Evolutionary conservation across 2,329 filamentous ascomycete genomes (phyloP), one percentile per base, ranked within the genome.

Genomic region (Alternaria brassicicola): DNA sequence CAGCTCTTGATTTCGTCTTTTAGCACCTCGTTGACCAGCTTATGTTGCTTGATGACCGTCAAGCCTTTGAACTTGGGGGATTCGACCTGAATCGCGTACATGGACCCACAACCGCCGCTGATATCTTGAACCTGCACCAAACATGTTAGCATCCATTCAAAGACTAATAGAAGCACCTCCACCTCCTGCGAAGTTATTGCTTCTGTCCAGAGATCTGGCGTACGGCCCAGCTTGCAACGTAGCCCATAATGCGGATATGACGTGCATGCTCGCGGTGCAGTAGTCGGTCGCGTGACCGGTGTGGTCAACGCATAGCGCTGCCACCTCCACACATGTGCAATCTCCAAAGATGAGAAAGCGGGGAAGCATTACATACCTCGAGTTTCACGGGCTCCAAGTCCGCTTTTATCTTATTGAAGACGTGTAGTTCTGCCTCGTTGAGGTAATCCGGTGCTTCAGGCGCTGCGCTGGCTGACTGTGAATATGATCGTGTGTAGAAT

Each of bases 51-150:
- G 60, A 96, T 85, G 75, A 93, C 87, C 48, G 82, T 84, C 67
- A 87, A 76, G 45, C 91, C 92, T 52, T 83, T 83, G 78, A 96
- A 96, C 69, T 82, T 84, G 45, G 87, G 83, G 7, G 89, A 91
- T 46, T 87, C 84, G 64, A 95, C 88, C 69, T 93, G 89, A 65
- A 96, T 89, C 55, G 88, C 89, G 79, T 95, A 95, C 92, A 95
- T 95, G 72, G 88, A 91, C 9, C 91, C 91, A 78, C 91, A 96
- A 28, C 91, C 91, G 57, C 92, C 91, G 23, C 89, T 92, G 50
- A 95, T 86, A 78, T 96, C 91, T 75, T 89, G 88, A 9, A 95
- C 90, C 76, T 87, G 77, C 49, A 28, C 30, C 42, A 35, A 36
- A 36, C n/a, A 23, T 46, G 61, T 71, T 49, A 72, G 69, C 60